phyloP scores from a whole-genome alignment of 164 flowering plant genomes.

The Paratinospora sagittata region DNA sequence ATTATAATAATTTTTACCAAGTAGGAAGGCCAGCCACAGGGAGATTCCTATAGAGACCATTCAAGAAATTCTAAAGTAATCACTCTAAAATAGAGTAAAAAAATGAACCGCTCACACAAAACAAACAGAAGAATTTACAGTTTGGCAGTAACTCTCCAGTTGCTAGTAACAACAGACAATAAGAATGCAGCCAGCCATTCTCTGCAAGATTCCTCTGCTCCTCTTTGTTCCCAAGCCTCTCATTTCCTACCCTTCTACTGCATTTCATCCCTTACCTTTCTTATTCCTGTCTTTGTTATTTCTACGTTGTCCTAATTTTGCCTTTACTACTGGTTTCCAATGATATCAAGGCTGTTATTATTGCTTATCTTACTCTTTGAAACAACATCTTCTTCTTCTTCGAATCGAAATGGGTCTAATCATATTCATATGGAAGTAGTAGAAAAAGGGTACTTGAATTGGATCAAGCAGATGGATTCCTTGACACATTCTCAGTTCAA shows the following conservation, averaged over 20 bases:
- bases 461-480: conserved; percentile 33
- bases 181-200: conserved; percentile 4
- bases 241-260: background rate
- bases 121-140: conserved; percentile 13
- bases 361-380: conserved; percentile 18
- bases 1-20: background rate
- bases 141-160: conserved; percentile 3
- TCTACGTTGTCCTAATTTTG: background rate
- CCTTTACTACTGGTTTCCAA: background rate
- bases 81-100: too few species aligned
- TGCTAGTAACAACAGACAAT: too few species aligned
- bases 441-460: conserved; percentile 30
- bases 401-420: conserved; percentile 13
- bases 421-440: conserved; percentile 11
- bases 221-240: background rate
- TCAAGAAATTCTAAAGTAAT: background rate
- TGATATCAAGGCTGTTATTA: conserved; percentile 17
- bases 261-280: too few species aligned
- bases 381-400: background rate
- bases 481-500: conserved; percentile 30
- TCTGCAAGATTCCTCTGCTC: conserved; percentile 15
- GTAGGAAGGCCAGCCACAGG: background rate
- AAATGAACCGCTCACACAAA: background rate
- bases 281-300: too few species aligned
- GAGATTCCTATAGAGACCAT: background rate